Conservation (phyloP, 1,284 basidiomycete species). For the Malassezia vespertilionis region DNA sequence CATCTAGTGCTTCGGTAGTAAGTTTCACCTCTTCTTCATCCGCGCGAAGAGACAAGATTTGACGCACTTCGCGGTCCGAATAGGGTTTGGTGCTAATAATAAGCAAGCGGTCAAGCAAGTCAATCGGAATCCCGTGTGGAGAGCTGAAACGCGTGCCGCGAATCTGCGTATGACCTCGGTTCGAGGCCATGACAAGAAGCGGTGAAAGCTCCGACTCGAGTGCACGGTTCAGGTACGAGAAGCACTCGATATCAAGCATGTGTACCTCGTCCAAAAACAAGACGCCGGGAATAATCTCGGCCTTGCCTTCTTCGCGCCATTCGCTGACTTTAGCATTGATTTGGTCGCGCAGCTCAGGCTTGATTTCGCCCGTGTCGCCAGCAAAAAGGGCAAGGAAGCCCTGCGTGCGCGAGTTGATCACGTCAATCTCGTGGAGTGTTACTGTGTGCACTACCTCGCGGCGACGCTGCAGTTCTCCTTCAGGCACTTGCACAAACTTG, state of each 20-base stretch:
- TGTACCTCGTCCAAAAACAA: conserved; percentile 55
- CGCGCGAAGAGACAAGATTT: conserved; percentile 88
- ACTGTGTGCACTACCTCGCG: conserved; percentile 96
- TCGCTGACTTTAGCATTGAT: conserved; percentile 94
- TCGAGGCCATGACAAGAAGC: conserved; percentile 95
- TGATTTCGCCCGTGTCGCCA: conserved; percentile 93
- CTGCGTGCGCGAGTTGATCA: conserved; percentile 96
- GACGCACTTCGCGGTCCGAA: conserved; percentile 66
- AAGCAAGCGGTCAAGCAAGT: conserved; percentile 83
- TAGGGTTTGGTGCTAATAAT: conserved; percentile 94
- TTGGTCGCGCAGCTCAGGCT: conserved; percentile 88
- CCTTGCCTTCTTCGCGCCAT: conserved; percentile 97
- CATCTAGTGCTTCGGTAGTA: conserved; percentile 60
- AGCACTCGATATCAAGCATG: conserved; percentile 99
- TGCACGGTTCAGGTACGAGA: conserved; percentile 93
- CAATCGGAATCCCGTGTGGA: conserved; percentile 87
- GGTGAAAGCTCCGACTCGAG: conserved; percentile 86
- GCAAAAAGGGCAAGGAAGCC: conserved; percentile 59
- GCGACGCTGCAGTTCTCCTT: conserved; percentile 92
- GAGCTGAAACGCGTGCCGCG: conserved; percentile 86
- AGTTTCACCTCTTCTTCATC: conserved; percentile 93
- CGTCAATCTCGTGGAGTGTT: conserved; percentile 94
- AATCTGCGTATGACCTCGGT: conserved; percentile 86
- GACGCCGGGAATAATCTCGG: conserved; percentile 86
- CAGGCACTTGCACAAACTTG: conserved; percentile 92